Conservation (phyloP, 345 rosid species). For the Populus ilicifolia region DNA sequence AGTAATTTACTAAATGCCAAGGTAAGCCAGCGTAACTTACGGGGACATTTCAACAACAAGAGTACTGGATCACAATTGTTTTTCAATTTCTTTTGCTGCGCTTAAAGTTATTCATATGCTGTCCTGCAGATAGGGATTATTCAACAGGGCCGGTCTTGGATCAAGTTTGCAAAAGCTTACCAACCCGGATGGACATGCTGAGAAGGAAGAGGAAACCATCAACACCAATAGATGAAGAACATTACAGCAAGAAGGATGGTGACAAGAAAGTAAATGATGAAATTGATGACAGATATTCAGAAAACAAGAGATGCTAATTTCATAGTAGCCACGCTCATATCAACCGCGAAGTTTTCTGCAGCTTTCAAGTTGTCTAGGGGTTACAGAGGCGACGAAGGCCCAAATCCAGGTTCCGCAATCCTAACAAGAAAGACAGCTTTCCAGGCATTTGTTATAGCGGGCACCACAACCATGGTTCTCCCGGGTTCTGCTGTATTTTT, state of each 20-base stretch:
- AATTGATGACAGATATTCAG: not conserved
- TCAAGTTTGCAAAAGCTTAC: no score
- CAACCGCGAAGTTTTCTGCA: conserved; percentile 20
- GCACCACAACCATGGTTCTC: conserved; percentile 12
- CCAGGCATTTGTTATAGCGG: conserved; percentile 3
- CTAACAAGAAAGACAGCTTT: conserved; percentile 2
- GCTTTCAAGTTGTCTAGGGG: conserved; percentile 23
- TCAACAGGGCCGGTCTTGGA: no score
- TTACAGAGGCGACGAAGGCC: not conserved
- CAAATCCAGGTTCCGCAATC: not conserved
- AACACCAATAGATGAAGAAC: no score
- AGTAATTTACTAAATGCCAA: no score
- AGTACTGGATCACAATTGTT: no score
- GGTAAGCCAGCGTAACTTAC: no score
- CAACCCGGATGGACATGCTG: no score
- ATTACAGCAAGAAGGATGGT: not conserved
- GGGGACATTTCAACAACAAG: no score
- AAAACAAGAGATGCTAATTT: conserved; percentile 6
- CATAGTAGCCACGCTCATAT: conserved; percentile 12
- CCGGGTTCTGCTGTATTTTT: not conserved
- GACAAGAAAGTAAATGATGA: not conserved
- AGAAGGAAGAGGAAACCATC: no score
- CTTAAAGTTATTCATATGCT: no score
- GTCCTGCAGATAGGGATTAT: no score
- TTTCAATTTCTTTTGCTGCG: no score